Percentiles rank a stretch among this genome's conserved stretches.
These are phyloP conservation scores for Fusarium sp. DNA, from an alignment of 2,329 filamentous ascomycete genomes.

Conservation along the genomic window DNA sequence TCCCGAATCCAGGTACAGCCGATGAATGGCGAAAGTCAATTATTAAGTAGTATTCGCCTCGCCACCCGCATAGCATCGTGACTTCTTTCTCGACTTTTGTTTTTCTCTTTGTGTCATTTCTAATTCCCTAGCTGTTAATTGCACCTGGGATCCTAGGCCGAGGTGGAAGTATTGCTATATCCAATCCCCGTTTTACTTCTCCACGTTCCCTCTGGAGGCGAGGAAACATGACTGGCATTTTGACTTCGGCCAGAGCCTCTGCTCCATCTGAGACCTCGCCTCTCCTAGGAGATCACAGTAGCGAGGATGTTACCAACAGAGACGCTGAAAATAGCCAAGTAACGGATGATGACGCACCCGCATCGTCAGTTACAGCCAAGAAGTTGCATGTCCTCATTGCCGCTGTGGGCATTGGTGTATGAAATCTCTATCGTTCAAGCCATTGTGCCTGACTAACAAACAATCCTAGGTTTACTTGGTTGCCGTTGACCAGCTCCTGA, in stretches of 20 bases:
- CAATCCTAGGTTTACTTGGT: conserved; percentile 75
- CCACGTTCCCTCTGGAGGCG: background rate
- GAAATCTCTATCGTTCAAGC: background rate
- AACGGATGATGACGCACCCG: conserved; percentile 5
- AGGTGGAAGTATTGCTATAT: background rate
- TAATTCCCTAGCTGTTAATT: background rate
- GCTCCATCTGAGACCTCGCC: conserved; percentile 49
- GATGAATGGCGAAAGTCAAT: conserved; percentile 4
- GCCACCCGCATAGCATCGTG: background rate
- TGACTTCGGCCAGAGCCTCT: background rate
- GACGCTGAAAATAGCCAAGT: conserved; percentile 34
- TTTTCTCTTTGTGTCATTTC: background rate
- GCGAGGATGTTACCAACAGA: background rate
- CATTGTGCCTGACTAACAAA: conserved; percentile 11
- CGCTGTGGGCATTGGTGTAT: conserved; percentile 58
- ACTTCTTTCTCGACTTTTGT: background rate
- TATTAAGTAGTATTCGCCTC: background rate
- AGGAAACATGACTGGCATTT: conserved; percentile 31
- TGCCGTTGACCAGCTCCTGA: conserved; percentile 82
- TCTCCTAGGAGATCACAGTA: conserved; percentile 43
- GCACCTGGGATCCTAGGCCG: background rate
- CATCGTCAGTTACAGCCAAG: conserved; percentile 46
- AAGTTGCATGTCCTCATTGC: conserved; percentile 58
- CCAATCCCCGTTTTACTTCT: background rate
- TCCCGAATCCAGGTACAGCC: conserved; percentile 17